Conservation (phyloP, 345 rosid species). For the Dovyalis caffra region DNA sequence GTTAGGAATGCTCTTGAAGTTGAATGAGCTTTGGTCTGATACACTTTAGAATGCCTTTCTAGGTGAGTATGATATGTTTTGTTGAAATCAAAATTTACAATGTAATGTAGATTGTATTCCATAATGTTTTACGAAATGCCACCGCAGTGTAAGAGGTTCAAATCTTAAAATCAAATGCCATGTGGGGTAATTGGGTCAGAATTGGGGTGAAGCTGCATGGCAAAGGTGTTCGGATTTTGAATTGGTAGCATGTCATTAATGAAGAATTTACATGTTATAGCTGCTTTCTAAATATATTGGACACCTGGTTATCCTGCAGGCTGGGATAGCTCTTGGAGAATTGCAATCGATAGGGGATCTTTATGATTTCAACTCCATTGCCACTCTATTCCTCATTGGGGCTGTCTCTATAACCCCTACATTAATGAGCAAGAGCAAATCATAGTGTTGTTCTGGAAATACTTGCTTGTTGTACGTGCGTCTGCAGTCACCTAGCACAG, state of each 20-base stretch:
- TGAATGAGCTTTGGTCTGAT: not conserved
- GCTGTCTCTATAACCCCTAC: conserved; percentile 74
- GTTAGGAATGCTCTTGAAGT: not conserved
- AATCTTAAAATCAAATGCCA: not conserved
- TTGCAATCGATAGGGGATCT: conserved; percentile 76
- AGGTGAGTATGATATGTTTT: too few relatives aligned
- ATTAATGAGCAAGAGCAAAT: conserved; percentile 50
- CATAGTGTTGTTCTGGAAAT: conserved; percentile 17
- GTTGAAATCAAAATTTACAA: too few relatives aligned
- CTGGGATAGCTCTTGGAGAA: conserved; percentile 90
- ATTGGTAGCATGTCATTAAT: not conserved
- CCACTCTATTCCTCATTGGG: conserved; percentile 75
- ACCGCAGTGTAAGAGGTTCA: not conserved
- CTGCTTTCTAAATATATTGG: not conserved
- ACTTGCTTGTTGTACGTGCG: conserved; percentile 17
- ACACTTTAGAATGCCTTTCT: too few relatives aligned
- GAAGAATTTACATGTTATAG: not conserved
- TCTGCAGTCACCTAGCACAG: not conserved
- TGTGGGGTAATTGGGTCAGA: not conserved
- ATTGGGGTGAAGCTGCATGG: not conserved
- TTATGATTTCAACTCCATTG: conserved; percentile 82
- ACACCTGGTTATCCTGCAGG: conserved; percentile 44
- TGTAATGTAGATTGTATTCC: too few relatives aligned
- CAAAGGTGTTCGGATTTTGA: not conserved
- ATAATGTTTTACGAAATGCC: too few relatives aligned